Evolutionary conservation across 139 green algal species (phyloP), one percentile per base, ranked within the genome.

Genomic region (Microglena sp.): DNA sequence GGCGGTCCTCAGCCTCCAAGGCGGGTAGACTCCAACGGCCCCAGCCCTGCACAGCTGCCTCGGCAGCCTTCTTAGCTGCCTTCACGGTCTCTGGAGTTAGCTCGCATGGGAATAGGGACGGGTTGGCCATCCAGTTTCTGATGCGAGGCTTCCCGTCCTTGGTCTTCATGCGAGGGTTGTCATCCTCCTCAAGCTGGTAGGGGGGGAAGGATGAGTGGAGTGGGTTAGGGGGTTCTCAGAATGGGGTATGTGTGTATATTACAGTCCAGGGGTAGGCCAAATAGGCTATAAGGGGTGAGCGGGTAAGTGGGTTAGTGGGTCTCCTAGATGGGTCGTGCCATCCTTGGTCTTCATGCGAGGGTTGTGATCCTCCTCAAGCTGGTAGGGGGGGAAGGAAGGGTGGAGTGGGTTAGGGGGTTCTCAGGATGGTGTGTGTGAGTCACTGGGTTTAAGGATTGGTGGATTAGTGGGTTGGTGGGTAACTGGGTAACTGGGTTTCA

Each of bases 1-100:
- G 80, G 3, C 90, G 62, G 45, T 99, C 93, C 78, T 98, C 90
- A 1, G 89, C 90, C 45, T 95, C 88, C 64, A 95, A 83, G 66
- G 86, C 77, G 8, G 45, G 31, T 70, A 96, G 76, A 60, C 77
- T 65, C 31, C 82, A 60, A 43, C 73, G 60, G 44, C 89, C 84
- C 84, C 84, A 90, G 4, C 71, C 72, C 33, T 65, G 45, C 27
- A 75, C 63, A 1, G 77, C 77, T 5, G 60, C 74, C 28, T 46
- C 65, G 22, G 79, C 72, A 3, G 76, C 76, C 5, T 72, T 18
- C 45, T 72, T 68, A 18, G 65, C 63, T 29, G 43, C 22, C 60
- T 64, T 1, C 40, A 50, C 40, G 40, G 40, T 18, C 40, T 50
- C 40, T 50, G 40, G 50, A 40, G 76, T 83, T 2, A 96, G 62